Evolutionary conservation across 169 alveolate species (phyloP), one percentile per base, ranked within the genome.

Genomic region (Plasmodium adleri): DNA sequence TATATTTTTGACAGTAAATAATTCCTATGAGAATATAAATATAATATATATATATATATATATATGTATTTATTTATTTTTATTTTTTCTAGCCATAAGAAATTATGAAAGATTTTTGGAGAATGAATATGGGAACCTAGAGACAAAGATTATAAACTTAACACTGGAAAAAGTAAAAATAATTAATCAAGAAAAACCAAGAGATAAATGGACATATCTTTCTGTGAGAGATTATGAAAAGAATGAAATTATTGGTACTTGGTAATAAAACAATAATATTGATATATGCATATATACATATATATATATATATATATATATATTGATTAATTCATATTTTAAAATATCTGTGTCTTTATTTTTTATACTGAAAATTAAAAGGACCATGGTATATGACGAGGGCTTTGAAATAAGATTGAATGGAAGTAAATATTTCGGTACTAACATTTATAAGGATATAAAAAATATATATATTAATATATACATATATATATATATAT

Each of bases 311-410:
- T 50, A 15, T 49, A 6, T 50, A 4, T 67, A n/a, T 67, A 7
- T 43, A 28, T 56, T 52, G 62, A 52, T 28, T 28, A 28, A 28
- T 28, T 28, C 3, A 28, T 28, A 3, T 28, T 0, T 28, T 28
- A 28, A 28, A 28, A 28, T 6, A 28, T 28, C 5, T 28, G 4
- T 28, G 43, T 28, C 43, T 28, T 28, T 28, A 28, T 28, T 28
- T 28, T 28, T 3, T 28, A 28, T 28, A 28, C 43, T 1, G 5
- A 28, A 28, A 28, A 28, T 28, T 3, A 28, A 10, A 66, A 76
- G 97, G 97, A 95, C 97, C 2, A 95, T 94, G 97, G 97, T 95
- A 2, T 94, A 94, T 59, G 96, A 94, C 71, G 97, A 95, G 52
- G 97, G 97, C 6, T 95, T 95, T 66, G 96, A 95, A 83, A 91